A percentile compares a stretch with the other conserved stretches of the same genome.
These are phyloP conservation scores for Clarireedia sp. DNA, from an alignment of 2,329 filamentous ascomycete species.

Conservation along the genomic window DNA sequence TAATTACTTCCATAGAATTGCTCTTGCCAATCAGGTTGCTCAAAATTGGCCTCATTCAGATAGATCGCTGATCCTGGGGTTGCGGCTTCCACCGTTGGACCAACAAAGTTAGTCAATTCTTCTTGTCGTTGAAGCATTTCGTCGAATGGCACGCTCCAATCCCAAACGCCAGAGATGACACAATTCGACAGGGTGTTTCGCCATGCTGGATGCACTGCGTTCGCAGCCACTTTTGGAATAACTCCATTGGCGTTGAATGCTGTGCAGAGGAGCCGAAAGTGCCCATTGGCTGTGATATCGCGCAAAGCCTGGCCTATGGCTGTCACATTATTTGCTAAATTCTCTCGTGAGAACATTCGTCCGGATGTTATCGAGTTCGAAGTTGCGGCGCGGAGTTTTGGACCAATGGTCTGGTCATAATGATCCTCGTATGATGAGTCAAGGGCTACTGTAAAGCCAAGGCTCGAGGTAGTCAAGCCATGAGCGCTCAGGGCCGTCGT, in stretches of 20 bases:
- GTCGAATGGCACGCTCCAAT: background rate
- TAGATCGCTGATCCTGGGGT: constrained; percentile 37
- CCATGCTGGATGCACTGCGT: background rate
- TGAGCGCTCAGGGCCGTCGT: background rate
- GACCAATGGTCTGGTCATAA: background rate
- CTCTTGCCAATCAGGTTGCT: constrained; percentile 34
- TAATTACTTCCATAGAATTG: constrained; percentile 42
- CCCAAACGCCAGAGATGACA: background rate
- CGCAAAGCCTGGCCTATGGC: background rate
- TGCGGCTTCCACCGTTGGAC: constrained; percentile 15
- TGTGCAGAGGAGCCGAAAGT: background rate
- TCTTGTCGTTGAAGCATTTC: background rate
- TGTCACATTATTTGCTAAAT: background rate
- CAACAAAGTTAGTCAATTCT: background rate
- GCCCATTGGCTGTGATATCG: background rate
- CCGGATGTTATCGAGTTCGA: background rate
- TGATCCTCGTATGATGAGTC: background rate
- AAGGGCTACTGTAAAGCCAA: background rate
- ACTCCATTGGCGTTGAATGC: background rate
- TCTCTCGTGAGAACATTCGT: background rate
- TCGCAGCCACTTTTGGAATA: background rate
- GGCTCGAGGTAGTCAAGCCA: background rate
- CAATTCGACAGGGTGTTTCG: background rate
- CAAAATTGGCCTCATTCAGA: constrained; percentile 43
- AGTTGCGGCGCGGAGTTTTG: background rate